phyloP scores from a whole-genome alignment of 176 grass and related monocot genomes.

The Zoysia japonica region DNA sequence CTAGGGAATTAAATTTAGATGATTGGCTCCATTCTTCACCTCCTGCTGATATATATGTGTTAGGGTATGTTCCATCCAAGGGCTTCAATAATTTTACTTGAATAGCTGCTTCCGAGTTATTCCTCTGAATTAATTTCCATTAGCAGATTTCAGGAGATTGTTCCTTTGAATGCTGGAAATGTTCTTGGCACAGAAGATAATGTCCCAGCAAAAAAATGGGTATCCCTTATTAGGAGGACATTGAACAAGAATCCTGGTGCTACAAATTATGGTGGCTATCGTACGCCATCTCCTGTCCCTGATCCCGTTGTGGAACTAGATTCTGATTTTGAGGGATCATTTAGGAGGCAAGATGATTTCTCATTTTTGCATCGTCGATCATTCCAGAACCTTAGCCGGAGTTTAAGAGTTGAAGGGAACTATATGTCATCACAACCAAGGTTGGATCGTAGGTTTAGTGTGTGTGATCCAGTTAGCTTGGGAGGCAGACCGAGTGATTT shows the following conservation, averaged over 20 bases:
- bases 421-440: constrained; percentile 52
- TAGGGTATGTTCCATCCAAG: constrained; percentile 54
- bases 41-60: constrained; percentile 91
- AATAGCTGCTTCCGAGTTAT: not conserved
- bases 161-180: constrained; percentile 97
- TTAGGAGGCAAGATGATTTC: constrained; percentile 51
- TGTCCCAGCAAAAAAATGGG: constrained; percentile 83
- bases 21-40: constrained; percentile 95
- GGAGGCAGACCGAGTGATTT: constrained; percentile 74
- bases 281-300: constrained; percentile 69
- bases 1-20: constrained; percentile 78
- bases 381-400: constrained; percentile 75
- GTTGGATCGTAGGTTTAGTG: constrained; percentile 82
- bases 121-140: constrained; percentile 1
- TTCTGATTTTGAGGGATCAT: constrained; percentile 90
- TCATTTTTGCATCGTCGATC: constrained; percentile 74
- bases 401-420: constrained; percentile 68
- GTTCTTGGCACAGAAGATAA: constrained; percentile 95
- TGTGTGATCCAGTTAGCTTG: constrained; percentile 64
- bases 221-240: constrained; percentile 78
- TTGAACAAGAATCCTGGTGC: constrained; percentile 69
- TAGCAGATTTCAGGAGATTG: constrained; percentile 91
- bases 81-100: constrained; percentile 3
- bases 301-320: constrained; percentile 77
- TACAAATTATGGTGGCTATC: constrained; percentile 47